Percentiles rank a stretch among this genome's conserved stretches.
phyloP scores from a whole-genome alignment of 2,329 filamentous ascomycete species.

The Pseudogymnoascus sp. region DNA sequence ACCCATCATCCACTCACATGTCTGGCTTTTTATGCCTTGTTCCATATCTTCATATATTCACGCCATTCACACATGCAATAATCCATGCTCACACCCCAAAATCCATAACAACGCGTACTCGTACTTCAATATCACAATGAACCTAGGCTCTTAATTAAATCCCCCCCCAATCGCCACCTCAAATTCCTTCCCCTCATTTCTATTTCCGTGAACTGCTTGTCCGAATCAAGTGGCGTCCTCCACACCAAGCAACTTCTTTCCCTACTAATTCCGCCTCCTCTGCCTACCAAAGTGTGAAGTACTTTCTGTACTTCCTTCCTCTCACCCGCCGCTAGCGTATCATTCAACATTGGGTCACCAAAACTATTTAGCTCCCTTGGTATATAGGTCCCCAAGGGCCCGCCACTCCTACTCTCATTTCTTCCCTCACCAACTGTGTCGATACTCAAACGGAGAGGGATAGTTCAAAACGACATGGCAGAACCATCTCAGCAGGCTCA shows the following conservation, averaged over 20 bases:
- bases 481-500: constrained; percentile 14
- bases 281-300: not conserved
- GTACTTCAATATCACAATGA: not conserved
- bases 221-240: not conserved
- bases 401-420: not conserved
- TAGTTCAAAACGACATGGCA: constrained; percentile 1
- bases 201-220: not conserved
- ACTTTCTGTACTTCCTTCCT: not conserved
- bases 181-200: not conserved
- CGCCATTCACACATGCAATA: not conserved
- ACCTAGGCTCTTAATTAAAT: not conserved
- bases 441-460: not conserved
- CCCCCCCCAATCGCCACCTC: not conserved
- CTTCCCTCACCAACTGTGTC: constrained; percentile 1
- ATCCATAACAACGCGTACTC: not conserved
- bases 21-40: not conserved
- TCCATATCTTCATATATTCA: not conserved
- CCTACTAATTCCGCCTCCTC: not conserved
- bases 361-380: constrained; percentile 7
- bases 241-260: not conserved
- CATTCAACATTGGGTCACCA: constrained; percentile 7
- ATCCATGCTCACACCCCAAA: not conserved
- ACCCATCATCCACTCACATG: not conserved
- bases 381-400: not conserved
- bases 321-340: constrained; percentile 7